Conservation (phyloP, 139 green algal species). For the Haematococcus sp. region DNA sequence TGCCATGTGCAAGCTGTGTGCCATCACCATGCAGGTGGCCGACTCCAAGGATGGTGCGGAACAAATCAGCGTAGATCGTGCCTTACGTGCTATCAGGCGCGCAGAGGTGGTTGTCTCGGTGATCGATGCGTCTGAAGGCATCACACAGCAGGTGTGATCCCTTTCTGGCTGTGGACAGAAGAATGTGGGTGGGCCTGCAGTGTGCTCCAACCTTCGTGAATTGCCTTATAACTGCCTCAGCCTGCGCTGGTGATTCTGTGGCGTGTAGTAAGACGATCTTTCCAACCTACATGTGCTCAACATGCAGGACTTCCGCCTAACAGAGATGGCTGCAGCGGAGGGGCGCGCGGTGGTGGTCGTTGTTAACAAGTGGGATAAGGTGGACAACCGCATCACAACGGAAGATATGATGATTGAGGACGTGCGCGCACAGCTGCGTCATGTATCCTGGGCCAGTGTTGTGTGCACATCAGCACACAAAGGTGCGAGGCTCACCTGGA, state of each 20-base stretch:
- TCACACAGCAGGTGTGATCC: constrained; percentile 73
- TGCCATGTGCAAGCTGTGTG: too few relatives aligned
- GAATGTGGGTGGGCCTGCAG: not conserved
- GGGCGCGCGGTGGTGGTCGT: constrained; percentile 88
- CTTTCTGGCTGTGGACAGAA: not conserved
- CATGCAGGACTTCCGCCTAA: constrained; percentile 70
- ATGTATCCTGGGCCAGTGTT: constrained; percentile 81
- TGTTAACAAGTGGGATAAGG: constrained; percentile 97
- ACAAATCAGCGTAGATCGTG: constrained; percentile 77
- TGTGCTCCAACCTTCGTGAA: too few relatives aligned
- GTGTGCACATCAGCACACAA: constrained; percentile 85
- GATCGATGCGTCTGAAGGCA: constrained; percentile 79
- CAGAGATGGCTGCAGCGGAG: constrained; percentile 60
- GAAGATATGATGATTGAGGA: constrained; percentile 56
- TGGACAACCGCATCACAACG: constrained; percentile 44
- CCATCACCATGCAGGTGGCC: constrained; percentile 21
- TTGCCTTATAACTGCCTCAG: too few relatives aligned
- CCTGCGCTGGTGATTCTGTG: too few relatives aligned
- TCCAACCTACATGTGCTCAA: not conserved
- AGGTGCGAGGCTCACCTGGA: constrained; percentile 17
- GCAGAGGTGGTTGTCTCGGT: constrained; percentile 90
- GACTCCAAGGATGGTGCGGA: constrained; percentile 69
- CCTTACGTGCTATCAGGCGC: constrained; percentile 81
- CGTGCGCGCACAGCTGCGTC: constrained; percentile 73
- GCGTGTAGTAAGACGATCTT: too few relatives aligned